Conservation (phyloP, 306 rosid species). For the Inga oerstediana region DNA sequence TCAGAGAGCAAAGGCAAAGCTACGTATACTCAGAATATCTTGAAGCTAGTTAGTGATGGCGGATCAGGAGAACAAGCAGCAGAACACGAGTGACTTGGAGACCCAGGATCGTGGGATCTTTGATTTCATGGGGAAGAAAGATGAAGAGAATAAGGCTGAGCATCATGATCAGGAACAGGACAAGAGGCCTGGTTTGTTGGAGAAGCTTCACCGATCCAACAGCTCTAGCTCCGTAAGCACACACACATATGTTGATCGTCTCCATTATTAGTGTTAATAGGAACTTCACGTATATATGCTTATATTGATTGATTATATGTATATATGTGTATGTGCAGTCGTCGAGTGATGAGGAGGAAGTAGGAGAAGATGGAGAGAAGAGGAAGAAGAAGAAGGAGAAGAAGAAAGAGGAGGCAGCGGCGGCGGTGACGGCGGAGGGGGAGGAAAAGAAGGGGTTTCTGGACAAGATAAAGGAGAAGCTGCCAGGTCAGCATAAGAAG, state of each 20-base stretch:
- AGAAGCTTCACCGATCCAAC: constrained; percentile 50
- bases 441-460: constrained; percentile 83
- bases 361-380: constrained; percentile 44
- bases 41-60: constrained; percentile 36
- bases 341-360: constrained; percentile 83
- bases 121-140: constrained; percentile 41
- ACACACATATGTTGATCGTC: background rate
- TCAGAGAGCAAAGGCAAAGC: background rate
- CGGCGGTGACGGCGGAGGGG: background rate
- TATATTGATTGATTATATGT: background rate
- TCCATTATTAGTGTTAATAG: too few species aligned
- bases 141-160: background rate
- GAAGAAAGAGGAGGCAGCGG: background rate
- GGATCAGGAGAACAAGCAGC: constrained; percentile 35
- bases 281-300: background rate
- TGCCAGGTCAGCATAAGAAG: constrained; percentile 57
- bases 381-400: constrained; percentile 54
- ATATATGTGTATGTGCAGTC: constrained; percentile 48
- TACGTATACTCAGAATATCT: background rate
- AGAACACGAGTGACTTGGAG: constrained; percentile 1
- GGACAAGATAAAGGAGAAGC: constrained; percentile 70
- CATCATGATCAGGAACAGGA: constrained; percentile 28
- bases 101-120: constrained; percentile 52
- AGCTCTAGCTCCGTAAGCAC: constrained; percentile 55
- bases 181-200: constrained; percentile 43